Percentiles rank a stretch among this genome's conserved stretches.
These are phyloP conservation scores for Xylaria telfairii DNA, from an alignment of 495 filamentous ascomycete genomes.

Conservation along the genomic window DNA sequence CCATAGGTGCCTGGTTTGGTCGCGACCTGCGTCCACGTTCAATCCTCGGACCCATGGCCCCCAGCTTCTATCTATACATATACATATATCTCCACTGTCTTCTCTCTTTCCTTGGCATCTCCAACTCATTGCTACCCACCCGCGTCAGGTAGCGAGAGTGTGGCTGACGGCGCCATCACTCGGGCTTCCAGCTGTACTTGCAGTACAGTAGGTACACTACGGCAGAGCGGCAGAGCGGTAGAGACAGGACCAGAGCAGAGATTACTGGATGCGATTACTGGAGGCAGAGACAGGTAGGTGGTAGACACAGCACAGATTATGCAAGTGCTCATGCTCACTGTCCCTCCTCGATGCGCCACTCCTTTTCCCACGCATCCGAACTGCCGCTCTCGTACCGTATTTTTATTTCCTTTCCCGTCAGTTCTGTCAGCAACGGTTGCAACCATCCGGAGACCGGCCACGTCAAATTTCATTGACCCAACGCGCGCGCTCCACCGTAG, in stretches of 20 bases:
- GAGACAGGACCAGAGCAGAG: not conserved
- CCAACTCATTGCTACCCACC: slow-evolving; percentile 15
- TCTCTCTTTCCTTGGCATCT: slow-evolving; percentile 12
- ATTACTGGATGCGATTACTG: not conserved
- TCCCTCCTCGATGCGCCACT: slow-evolving; percentile 18
- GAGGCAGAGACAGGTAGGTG: not conserved
- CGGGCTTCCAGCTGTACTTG: not conserved
- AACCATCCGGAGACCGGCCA: slow-evolving; percentile 6
- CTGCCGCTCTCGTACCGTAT: not conserved
- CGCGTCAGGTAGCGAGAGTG: slow-evolving; percentile 9
- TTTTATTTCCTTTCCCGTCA: slow-evolving; percentile 11
- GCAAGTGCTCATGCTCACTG: slow-evolving; percentile 18
- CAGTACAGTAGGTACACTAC: not conserved
- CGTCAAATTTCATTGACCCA: slow-evolving; percentile 2
- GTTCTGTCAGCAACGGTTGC: slow-evolving; percentile 15
- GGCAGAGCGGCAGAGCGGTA: not conserved
- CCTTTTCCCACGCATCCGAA: slow-evolving; percentile 19
- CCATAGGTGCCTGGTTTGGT: not conserved
- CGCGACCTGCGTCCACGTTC: not conserved
- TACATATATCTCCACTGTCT: not conserved
- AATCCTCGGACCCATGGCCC: not conserved
- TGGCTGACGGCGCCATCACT: slow-evolving; percentile 4
- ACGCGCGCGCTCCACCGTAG: slow-evolving; percentile 2
- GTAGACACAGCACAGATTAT: not conserved
- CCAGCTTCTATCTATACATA: not conserved